Evolutionary conservation across 305 asterid genomes (phyloP).

Genomic region (Monarda citriodora): DNA sequence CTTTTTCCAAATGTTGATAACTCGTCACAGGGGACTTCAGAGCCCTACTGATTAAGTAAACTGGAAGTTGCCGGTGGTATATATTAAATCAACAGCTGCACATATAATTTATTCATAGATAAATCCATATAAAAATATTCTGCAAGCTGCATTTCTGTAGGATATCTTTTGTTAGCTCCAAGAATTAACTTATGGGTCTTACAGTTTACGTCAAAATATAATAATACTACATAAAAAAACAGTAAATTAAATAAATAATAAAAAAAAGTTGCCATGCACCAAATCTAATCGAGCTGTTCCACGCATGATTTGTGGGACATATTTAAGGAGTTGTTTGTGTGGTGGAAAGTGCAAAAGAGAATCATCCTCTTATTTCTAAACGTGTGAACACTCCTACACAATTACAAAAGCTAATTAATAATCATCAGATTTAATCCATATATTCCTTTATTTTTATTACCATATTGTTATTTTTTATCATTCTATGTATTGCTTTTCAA

Average conservation of each 20-base stretch:
- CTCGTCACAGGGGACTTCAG: too few relatives aligned
- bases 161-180: constrained; percentile 21
- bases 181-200: constrained; percentile 17
- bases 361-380: constrained; percentile 29
- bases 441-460: not conserved
- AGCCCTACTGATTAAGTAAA: too few relatives aligned
- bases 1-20: too few relatives aligned
- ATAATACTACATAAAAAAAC: not conserved
- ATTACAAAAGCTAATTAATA: constrained; percentile 21
- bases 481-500: not conserved
- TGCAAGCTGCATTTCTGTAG: constrained; percentile 13
- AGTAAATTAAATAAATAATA: not conserved
- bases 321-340: constrained; percentile 40
- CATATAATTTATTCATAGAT: constrained; percentile 4
- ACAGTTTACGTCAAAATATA: constrained; percentile 9
- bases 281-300: constrained; percentile 50
- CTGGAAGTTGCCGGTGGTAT: too few relatives aligned
- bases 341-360: constrained; percentile 38
- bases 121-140: not conserved
- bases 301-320: constrained; percentile 53
- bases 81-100: constrained; percentile 12
- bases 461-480: too few relatives aligned
- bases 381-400: constrained; percentile 56
- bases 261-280: constrained; percentile 33
- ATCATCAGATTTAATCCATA: constrained; percentile 14